Percentiles rank a stretch among this genome's conserved stretches.
Conservation (phyloP, 2,329 filamentous ascomycete genomes). For the Pestalotiopsis sp. region DNA sequence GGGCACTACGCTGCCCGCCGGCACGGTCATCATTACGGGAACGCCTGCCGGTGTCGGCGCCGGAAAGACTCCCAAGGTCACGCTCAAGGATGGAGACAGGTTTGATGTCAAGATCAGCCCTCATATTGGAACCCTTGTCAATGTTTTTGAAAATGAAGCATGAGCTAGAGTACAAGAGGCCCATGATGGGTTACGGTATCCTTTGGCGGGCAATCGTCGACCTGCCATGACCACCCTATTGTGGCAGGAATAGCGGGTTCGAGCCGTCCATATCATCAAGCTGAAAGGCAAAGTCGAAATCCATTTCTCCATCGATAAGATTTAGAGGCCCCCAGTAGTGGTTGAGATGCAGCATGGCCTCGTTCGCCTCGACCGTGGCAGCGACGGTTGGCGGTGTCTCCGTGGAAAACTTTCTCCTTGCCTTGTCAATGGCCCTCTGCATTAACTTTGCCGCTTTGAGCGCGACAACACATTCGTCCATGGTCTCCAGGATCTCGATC, state of each 20-base stretch:
- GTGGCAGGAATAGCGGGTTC: background rate
- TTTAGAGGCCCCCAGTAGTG: conserved; percentile 30
- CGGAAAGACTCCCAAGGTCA: background rate
- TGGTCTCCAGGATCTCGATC: conserved; percentile 25
- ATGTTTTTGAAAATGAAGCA: conserved; percentile 9
- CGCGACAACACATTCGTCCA: conserved; percentile 30
- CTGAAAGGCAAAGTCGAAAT: conserved; percentile 12
- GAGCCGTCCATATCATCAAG: conserved; percentile 9
- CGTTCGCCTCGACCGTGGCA: background rate
- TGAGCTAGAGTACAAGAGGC: background rate
- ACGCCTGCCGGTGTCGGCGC: conserved; percentile 1
- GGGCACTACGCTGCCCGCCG: conserved; percentile 1
- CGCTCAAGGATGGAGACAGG: background rate
- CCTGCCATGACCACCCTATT: background rate
- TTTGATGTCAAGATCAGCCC: conserved; percentile 7
- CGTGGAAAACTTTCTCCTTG: conserved; percentile 15
- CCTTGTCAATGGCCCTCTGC: conserved; percentile 25
- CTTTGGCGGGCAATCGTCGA: background rate
- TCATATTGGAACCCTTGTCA: conserved; percentile 7
- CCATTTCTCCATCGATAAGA: conserved; percentile 27
- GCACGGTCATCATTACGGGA: conserved; percentile 5
- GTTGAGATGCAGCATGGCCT: conserved; percentile 21
- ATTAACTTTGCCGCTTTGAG: conserved; percentile 27
- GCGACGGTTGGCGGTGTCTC: conserved; percentile 14
- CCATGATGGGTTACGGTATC: background rate